A percentile compares a stretch with the other conserved stretches of the same genome.
These are phyloP conservation scores for Plasmodium coatneyi DNA, from an alignment of 169 alveolate genomes.

Conservation along the genomic window DNA sequence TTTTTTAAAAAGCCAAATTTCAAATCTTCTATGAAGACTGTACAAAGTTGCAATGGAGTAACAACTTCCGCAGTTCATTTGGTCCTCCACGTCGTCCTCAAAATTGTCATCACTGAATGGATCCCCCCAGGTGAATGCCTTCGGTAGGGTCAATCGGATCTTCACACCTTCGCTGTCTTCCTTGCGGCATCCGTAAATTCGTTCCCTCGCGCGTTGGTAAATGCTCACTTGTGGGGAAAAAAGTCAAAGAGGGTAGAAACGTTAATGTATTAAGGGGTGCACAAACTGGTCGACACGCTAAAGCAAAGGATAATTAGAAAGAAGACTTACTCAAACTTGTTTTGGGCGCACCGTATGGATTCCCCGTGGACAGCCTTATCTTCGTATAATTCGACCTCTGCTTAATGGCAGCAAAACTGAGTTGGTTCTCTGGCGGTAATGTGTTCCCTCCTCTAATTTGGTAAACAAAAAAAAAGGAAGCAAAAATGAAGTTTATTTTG, in stretches of 20 bases:
- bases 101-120: slow-evolving; percentile 78
- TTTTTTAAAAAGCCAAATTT: slow-evolving; percentile 83
- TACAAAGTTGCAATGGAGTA: slow-evolving; percentile 91
- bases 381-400: slow-evolving; percentile 37
- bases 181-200: slow-evolving; percentile 36
- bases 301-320: neutral
- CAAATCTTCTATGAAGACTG: slow-evolving; percentile 89
- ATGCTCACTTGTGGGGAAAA: neutral
- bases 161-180: neutral
- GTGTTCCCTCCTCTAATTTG: neutral
- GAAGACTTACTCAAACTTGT: slow-evolving; percentile 2
- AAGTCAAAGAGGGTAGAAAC: neutral
- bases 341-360: slow-evolving; percentile 1
- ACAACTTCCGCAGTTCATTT: slow-evolving; percentile 96
- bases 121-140: slow-evolving; percentile 86
- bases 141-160: slow-evolving; percentile 76
- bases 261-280: neutral
- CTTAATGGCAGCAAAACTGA: neutral
- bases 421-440: neutral
- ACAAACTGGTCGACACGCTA: neutral
- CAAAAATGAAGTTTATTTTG: neutral
- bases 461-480: neutral
- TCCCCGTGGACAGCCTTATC: neutral
- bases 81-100: slow-evolving; percentile 77
- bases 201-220: neutral